A percentile compares a stretch with the other conserved stretches of the same genome.
phyloP scores from a whole-genome alignment of 2,329 filamentous ascomycete species.

The Dactylellina haptotyla region DNA sequence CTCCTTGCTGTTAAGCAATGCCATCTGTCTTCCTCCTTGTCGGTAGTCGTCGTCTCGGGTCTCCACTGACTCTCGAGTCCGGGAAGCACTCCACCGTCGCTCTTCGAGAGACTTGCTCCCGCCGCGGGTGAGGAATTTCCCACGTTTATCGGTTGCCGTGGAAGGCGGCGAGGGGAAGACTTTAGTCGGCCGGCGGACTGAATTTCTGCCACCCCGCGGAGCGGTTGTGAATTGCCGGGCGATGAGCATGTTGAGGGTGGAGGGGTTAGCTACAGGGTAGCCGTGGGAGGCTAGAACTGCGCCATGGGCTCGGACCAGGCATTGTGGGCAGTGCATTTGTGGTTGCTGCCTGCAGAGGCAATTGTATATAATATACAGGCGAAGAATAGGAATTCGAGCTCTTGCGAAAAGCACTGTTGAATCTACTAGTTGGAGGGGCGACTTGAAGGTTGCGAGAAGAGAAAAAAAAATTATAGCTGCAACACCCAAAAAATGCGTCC shows the following conservation, averaged over 20 bases:
- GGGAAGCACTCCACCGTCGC: neutral
- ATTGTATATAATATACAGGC: neutral
- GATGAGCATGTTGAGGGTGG: slow-evolving; percentile 25
- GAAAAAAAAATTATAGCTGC: neutral
- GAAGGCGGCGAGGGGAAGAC: slow-evolving; percentile 31
- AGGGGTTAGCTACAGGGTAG: slow-evolving; percentile 17
- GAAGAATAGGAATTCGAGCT: neutral
- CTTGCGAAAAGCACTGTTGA: too few relatives aligned
- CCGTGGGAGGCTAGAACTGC: slow-evolving; percentile 46
- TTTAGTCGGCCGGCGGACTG: slow-evolving; percentile 15
- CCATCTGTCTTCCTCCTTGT: neutral
- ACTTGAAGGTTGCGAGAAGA: too few relatives aligned
- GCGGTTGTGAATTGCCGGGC: slow-evolving; percentile 24
- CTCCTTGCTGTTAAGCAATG: slow-evolving; percentile 1
- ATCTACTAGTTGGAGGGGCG: too few relatives aligned
- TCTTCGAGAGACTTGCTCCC: slow-evolving; percentile 21
- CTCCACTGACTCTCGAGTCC: neutral
- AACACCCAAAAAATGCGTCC: slow-evolving; percentile 8
- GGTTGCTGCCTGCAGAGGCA: neutral
- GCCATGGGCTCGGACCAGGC: slow-evolving; percentile 45
- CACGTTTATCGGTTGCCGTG: slow-evolving; percentile 35
- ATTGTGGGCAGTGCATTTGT: slow-evolving; percentile 45
- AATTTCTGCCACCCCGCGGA: slow-evolving; percentile 1
- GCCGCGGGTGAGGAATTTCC: slow-evolving; percentile 32
- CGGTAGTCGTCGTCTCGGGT: neutral